Conservation (phyloP, 345 rosid genomes). For the Salix purpurea region DNA sequence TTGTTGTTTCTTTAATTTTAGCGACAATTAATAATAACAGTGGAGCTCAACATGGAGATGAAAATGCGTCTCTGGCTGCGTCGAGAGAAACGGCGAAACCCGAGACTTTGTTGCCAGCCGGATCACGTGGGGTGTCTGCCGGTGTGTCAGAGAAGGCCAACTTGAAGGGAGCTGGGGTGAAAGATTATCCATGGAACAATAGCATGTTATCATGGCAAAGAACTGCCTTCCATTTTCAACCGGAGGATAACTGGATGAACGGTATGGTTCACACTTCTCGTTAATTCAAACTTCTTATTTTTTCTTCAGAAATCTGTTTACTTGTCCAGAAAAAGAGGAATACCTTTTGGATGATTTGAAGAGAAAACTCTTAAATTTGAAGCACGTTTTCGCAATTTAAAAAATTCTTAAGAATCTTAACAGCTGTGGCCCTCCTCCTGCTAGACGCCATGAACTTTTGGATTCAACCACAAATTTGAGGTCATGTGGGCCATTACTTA, state of each 20-base stretch:
- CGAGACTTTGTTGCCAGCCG: slow-evolving; percentile 11
- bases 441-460: too few relatives aligned
- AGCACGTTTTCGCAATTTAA: neutral
- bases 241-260: slow-evolving; percentile 94
- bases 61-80: neutral
- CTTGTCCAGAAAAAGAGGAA: neutral
- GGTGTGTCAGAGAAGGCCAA: slow-evolving; percentile 83
- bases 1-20: slow-evolving; percentile 32
- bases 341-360: neutral
- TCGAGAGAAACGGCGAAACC: slow-evolving; percentile 3
- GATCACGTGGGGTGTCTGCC: slow-evolving; percentile 41
- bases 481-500: too few relatives aligned
- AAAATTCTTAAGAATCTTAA: too few relatives aligned
- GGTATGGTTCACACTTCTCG: slow-evolving; percentile 33
- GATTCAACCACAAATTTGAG: too few relatives aligned
- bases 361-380: neutral
- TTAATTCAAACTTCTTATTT: neutral
- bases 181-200: slow-evolving; percentile 68
- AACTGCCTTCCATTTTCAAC: slow-evolving; percentile 90
- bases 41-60: neutral
- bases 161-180: slow-evolving; percentile 6
- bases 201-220: slow-evolving; percentile 88
- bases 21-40: slow-evolving; percentile 12
- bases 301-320: too few relatives aligned
- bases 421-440: too few relatives aligned